Base-by-base conservation (phyloP, 2,329 filamentous ascomycete genomes). In the Bertia moriformis region DNA sequence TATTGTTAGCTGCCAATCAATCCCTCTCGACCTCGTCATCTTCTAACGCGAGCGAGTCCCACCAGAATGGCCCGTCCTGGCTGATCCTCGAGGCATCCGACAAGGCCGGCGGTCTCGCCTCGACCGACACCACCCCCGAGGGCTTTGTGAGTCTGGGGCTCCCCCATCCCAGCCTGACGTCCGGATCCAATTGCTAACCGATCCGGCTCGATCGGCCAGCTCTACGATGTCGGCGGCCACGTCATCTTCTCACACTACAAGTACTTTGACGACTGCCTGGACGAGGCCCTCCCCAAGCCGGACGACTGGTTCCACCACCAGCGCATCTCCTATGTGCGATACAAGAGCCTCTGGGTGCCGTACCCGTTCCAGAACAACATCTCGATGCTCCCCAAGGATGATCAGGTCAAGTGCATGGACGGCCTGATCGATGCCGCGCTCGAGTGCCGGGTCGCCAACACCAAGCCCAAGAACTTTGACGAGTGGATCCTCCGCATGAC, bases 361-460 rank as follows among this genome's bases (percentile, higher is more conserved):
- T 98, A 98, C 67, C 91, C 91, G 46, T 95, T 98, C 80, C 91
- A 98, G 71, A 98, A 96, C 78, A 98, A 98, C 72, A 89, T 98
- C 59, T 93, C 91, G 54, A 89, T 95, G 79, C 67, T 98, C 56
- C 83, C 86, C 60, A 93, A 95, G 71, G 86, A 95, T 49, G 91
- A 98, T 55, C 88, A 98, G 67, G 87, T 94, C 48, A 80, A 74
- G 57, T 93, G 85, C 61, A 80, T 98, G 53, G 85, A 96, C 49
- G 88, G 89, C 47, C 77, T 98, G 69, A 95, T 98, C 50, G 89
- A 98, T 60, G 84, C 91, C 45, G 83, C 91, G 43, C 62, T 96
- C 48, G 86, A 89, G 64, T 75, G 76, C 54, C 84, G 88, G 52
- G 84, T 93, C 37, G 69, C 85, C 55, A 89, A 77, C 66, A 84